These are phyloP conservation scores for Didymella glomerata DNA, from an alignment of 2,329 filamentous ascomycete species.

Conservation along the genomic window DNA sequence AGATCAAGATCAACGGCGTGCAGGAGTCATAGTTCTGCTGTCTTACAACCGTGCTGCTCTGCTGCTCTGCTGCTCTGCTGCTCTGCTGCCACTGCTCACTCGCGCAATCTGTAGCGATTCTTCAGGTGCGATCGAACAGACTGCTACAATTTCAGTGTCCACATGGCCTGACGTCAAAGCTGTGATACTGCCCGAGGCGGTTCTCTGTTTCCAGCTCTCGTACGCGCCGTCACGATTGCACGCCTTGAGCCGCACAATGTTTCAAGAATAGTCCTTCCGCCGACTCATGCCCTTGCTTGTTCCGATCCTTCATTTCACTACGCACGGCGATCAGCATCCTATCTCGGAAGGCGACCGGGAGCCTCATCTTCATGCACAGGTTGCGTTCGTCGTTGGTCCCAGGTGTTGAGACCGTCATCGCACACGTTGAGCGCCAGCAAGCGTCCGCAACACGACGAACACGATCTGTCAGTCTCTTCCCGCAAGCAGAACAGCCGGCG, in stretches of 20 bases:
- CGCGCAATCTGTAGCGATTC: neutral
- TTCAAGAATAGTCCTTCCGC: constrained; percentile 15
- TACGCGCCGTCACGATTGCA: constrained; percentile 8
- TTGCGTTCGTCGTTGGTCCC: neutral
- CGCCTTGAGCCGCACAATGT: constrained; percentile 19
- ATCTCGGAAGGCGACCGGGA: neutral
- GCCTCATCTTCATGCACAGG: neutral
- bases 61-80: no score
- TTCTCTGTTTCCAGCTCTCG: neutral
- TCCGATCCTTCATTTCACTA: constrained; percentile 20
- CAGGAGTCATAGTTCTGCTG: neutral
- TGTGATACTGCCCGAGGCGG: constrained; percentile 1
- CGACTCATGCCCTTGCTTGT: constrained; percentile 21
- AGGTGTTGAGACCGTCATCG: neutral
- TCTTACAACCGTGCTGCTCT: neutral
- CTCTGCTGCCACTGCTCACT: neutral
- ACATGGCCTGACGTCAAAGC: constrained; percentile 6
- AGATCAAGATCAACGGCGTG: neutral
- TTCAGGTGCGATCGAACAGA: neutral
- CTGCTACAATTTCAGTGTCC: neutral
- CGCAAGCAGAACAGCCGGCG: constrained; percentile 17
- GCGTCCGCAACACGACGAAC: constrained; percentile 6
- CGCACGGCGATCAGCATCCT: constrained; percentile 11
- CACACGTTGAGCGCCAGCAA: neutral
- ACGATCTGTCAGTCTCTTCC: constrained; percentile 16